Conservation (phyloP, 495 filamentous ascomycete species). For the Aspergillus homomorphus region DNA sequence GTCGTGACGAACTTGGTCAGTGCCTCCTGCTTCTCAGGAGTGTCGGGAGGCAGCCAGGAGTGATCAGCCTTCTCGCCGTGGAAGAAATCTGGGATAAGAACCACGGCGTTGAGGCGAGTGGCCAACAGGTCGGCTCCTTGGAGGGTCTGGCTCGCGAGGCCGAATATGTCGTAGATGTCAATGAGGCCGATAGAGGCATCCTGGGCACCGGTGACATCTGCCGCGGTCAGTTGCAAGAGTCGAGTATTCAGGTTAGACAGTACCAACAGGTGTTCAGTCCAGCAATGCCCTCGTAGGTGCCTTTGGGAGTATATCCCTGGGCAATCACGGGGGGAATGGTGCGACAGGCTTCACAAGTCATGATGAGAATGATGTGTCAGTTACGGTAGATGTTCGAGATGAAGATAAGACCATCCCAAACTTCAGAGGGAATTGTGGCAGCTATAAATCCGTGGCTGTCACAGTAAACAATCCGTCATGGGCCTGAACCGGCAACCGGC, state of each 20-base stretch:
- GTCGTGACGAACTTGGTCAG: conserved; percentile 28
- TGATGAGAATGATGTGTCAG: conserved; percentile 1
- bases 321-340: conserved; percentile 66
- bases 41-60: conserved; percentile 38
- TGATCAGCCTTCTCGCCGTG: conserved; percentile 30
- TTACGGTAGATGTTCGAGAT: too few species aligned
- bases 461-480: not conserved
- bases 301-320: conserved; percentile 61
- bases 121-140: conserved; percentile 57
- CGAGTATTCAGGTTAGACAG: not conserved
- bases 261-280: conserved; percentile 66
- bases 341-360: conserved; percentile 61
- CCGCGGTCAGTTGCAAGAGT: not conserved
- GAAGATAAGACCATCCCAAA: too few species aligned
- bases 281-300: conserved; percentile 58
- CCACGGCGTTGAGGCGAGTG: conserved; percentile 29
- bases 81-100: conserved; percentile 50
- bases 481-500: not conserved
- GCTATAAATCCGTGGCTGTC: not conserved
- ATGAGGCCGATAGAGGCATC: conserved; percentile 40
- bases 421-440: not conserved
- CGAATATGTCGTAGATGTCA: conserved; percentile 56
- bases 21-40: conserved; percentile 40
- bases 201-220: conserved; percentile 44
- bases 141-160: conserved; percentile 46